Evolutionary conservation across 345 rosid genomes (phyloP).

Genomic region (Clausena lansium): DNA sequence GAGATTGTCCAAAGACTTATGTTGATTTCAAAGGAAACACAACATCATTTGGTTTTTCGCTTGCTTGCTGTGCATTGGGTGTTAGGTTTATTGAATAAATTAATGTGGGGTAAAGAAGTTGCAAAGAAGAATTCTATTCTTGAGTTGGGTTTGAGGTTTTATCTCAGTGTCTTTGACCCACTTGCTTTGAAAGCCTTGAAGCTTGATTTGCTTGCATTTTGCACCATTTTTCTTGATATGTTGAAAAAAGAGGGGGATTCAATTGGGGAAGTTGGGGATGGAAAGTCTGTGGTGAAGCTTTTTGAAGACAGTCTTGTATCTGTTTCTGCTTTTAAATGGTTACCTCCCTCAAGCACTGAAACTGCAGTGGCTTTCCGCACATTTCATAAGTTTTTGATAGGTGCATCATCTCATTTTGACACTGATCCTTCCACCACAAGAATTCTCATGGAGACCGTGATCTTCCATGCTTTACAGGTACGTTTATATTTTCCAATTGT

Average conservation of each 20-base stretch:
- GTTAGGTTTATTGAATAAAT: constrained; percentile 61
- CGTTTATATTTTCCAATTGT: constrained; percentile 3
- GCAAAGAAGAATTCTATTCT: constrained; percentile 52
- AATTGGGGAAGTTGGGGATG: constrained; percentile 31
- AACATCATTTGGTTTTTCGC: constrained; percentile 65
- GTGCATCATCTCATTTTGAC: constrained; percentile 67
- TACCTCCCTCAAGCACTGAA: constrained; percentile 94
- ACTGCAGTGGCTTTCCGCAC: constrained; percentile 85
- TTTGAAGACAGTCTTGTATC: constrained; percentile 71
- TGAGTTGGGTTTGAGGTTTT: constrained; percentile 62
- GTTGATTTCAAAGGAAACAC: constrained; percentile 67
- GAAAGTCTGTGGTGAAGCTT: constrained; percentile 38
- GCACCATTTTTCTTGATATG: constrained; percentile 44
- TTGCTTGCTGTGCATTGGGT: constrained; percentile 87
- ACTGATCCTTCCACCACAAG: constrained; percentile 53
- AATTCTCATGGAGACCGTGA: constrained; percentile 51
- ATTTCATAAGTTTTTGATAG: constrained; percentile 80
- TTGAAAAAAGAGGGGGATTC: constrained; percentile 28
- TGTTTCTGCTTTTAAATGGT: constrained; percentile 87
- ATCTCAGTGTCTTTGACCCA: constrained; percentile 85
- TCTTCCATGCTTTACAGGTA: constrained; percentile 75
- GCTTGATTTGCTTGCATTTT: constrained; percentile 82
- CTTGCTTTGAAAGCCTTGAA: constrained; percentile 83
- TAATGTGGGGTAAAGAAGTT: constrained; percentile 38
- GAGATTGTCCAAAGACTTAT: constrained; percentile 66